Evolutionary conservation across 768 basidiomycete genomes (phyloP), one percentile per base, ranked within the genome.

Genomic region (Russula abietina): DNA sequence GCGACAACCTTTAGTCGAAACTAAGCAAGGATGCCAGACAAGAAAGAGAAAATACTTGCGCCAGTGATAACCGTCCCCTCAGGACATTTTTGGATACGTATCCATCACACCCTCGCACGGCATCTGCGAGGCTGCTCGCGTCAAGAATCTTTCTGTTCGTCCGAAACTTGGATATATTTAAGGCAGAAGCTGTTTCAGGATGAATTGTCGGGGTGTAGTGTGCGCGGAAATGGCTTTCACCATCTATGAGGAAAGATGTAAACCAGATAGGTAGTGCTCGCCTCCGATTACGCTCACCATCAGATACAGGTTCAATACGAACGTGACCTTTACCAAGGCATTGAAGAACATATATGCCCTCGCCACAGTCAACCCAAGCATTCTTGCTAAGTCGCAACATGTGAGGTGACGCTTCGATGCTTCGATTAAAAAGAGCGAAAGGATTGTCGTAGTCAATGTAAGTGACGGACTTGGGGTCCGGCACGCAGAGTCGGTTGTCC

Each of bases 281-380:
- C n/a, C 12, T 26, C n/a, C 11, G 33, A 55, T n/a, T n/a, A 7
- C 43, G 38, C 60, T 59, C 26, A 58, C 57, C 48, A 16, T 11
- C 43, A 4, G 30, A 26, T 19, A 71, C 68, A 4, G 77, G 80
- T 61, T 85, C 82, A 16, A 93, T 77, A 46, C 85, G 83, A 55
- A 93, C 75, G 68, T 81, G 79, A 2, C 91, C 91, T 64, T 80
- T 81, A 14, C 82, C 83, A n/a, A 90, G 72, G 65, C 86, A 85
- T 69, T 91, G 88, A 2, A 95, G 77, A 9, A 95, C 81, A 71
- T 87, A 89, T 17, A 83, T 72, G 39, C 84, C 80, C 4, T 78
- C 76, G 8, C 92, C 90, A 68, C 89, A 91, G 3, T 83, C 83
- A 9, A 96, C 87, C 93, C 93, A 93, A 6, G 88, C 83, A 66